These are phyloP conservation scores for Thuidium tamariscinum DNA, from an alignment of 225 moss, liverwort and hornwort genomes.

Conservation along the genomic window DNA sequence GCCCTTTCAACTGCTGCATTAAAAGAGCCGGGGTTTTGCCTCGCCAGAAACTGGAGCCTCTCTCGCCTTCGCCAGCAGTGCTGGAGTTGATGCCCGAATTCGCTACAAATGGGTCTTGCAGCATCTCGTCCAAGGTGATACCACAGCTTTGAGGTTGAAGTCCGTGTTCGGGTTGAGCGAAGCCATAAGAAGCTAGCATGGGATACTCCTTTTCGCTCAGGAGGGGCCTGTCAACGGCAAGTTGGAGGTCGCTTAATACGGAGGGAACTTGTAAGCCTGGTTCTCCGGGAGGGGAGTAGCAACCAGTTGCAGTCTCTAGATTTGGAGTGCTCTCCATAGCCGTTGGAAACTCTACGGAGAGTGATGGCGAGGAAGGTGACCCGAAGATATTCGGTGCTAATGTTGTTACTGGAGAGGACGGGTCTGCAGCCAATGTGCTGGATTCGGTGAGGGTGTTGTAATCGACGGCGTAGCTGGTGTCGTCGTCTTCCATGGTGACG, in stretches of 20 bases:
- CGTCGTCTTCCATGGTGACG: not conserved
- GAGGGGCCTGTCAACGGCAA: not conserved
- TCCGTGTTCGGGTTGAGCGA: not conserved
- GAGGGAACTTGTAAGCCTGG: not conserved
- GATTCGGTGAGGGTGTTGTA: conserved; percentile 1
- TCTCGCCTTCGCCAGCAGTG: not conserved
- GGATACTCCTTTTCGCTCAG: not conserved
- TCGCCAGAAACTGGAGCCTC: conserved; percentile 7
- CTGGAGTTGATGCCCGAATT: not conserved
- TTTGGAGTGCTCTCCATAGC: not conserved
- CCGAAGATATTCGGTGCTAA: not conserved
- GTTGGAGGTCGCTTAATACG: not conserved
- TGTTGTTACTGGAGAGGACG: not conserved
- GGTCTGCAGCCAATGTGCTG: not conserved
- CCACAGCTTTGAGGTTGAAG: not conserved
- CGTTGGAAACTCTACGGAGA: not conserved
- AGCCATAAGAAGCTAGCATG: not conserved
- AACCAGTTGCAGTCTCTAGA: not conserved
- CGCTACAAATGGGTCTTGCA: not conserved
- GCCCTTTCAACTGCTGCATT: conserved; percentile 31
- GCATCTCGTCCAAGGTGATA: conserved; percentile 4
- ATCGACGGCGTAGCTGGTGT: not conserved
- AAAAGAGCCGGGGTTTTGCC: conserved; percentile 23
- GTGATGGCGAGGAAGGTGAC: conserved; percentile 1
- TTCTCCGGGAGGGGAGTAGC: not conserved